A percentile compares a stretch with the other conserved stretches of the same genome.
phyloP scores from a whole-genome alignment of 805 yeast genomes.

The Metschnikowia gruessii region DNA sequence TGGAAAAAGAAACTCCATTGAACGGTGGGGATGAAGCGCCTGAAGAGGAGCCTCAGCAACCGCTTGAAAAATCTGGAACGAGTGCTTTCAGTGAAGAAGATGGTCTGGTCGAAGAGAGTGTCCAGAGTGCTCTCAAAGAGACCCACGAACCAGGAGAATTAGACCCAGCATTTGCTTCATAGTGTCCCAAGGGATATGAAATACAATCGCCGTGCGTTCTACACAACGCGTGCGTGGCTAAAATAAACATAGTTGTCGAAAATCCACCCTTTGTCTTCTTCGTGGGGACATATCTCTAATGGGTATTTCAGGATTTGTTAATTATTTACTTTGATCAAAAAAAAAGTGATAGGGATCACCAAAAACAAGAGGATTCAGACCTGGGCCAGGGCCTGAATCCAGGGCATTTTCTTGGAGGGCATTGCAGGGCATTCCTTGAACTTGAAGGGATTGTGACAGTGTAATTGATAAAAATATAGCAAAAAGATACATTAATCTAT shows the following conservation, averaged over 20 bases:
- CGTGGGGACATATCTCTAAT: too few species aligned
- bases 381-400: too few species aligned
- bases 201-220: slow-evolving; percentile 3
- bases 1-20: slow-evolving; percentile 4
- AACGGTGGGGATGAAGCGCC: not conserved
- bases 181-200: slow-evolving; percentile 2
- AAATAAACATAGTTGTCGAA: not conserved
- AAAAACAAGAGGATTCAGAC: too few species aligned
- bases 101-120: not conserved
- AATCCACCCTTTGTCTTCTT: too few species aligned
- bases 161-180: slow-evolving; percentile 26
- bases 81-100: slow-evolving; percentile 5
- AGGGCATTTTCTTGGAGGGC: too few species aligned
- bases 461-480: too few species aligned
- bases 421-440: too few species aligned
- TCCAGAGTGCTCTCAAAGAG: not conserved
- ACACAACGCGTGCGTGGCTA: not conserved
- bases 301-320: too few species aligned
- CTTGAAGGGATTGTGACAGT: too few species aligned
- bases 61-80: not conserved
- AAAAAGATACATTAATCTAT: too few species aligned
- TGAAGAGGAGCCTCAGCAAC: not conserved
- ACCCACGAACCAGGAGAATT: slow-evolving; percentile 17
- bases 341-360: too few species aligned
- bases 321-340: too few species aligned